Conservation (phyloP, 441 rosid species). For the Eutrema salsugineum region DNA sequence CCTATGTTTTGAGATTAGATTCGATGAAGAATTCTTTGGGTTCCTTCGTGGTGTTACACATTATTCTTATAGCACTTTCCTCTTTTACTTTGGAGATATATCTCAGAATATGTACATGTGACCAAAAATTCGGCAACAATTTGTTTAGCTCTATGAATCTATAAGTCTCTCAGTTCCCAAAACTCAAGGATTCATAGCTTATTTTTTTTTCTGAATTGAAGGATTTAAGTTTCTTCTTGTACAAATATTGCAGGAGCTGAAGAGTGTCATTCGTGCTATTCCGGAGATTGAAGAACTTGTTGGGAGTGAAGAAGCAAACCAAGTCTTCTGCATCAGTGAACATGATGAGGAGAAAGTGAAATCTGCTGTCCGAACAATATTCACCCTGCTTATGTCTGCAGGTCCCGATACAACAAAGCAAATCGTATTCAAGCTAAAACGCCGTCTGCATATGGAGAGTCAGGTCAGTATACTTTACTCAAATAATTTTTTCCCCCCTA, state of each 20-base stretch:
- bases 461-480: constrained; percentile 39
- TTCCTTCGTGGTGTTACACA: neutral
- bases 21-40: neutral
- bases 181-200: neutral
- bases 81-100: neutral
- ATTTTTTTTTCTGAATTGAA: neutral
- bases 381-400: constrained; percentile 84
- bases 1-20: neutral
- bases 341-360: constrained; percentile 59
- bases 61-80: neutral
- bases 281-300: constrained; percentile 88
- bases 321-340: constrained; percentile 41
- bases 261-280: constrained; percentile 59
- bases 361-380: constrained; percentile 59
- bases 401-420: constrained; percentile 56
- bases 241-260: constrained; percentile 65
- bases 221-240: neutral
- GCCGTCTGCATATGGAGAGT: constrained; percentile 59
- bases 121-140: neutral
- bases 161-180: neutral
- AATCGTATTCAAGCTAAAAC: constrained; percentile 55
- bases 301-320: constrained; percentile 52
- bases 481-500: neutral
- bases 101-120: neutral
- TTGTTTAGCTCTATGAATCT: neutral